These are phyloP conservation scores for Breynia disticha DNA, from an alignment of 441 rosid species.

Conservation along the genomic window DNA sequence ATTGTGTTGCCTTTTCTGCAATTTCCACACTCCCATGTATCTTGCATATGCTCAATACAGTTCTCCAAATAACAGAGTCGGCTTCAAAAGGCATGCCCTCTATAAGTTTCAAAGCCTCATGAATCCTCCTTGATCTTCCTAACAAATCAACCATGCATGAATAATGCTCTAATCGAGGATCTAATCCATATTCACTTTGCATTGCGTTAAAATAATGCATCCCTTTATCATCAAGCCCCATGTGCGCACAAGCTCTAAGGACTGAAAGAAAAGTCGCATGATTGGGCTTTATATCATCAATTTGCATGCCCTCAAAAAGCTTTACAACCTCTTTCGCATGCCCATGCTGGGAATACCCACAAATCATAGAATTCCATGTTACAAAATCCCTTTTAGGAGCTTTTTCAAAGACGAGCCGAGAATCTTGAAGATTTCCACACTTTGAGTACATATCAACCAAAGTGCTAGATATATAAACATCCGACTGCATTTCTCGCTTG, in stretches of 20 bases:
- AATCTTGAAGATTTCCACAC: slow-evolving; percentile 80
- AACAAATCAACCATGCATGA: slow-evolving; percentile 83
- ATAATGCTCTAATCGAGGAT: slow-evolving; percentile 73
- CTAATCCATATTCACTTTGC: slow-evolving; percentile 43
- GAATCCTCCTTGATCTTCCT: slow-evolving; percentile 63
- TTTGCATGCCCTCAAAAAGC: slow-evolving; percentile 51
- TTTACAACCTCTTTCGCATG: slow-evolving; percentile 66
- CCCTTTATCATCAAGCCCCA: slow-evolving; percentile 56
- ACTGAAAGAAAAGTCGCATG: slow-evolving; percentile 78
- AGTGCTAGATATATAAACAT: slow-evolving; percentile 76
- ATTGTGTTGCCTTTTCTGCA: slow-evolving; percentile 56
- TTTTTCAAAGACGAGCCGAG: slow-evolving; percentile 54
- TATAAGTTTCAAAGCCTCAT: slow-evolving; percentile 49
- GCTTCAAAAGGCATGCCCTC: slow-evolving; percentile 64
- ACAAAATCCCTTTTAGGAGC: slow-evolving; percentile 55
- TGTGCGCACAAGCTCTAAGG: slow-evolving; percentile 88
- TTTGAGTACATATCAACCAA: slow-evolving; percentile 96
- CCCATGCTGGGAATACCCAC: slow-evolving; percentile 83
- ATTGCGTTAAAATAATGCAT: slow-evolving; percentile 53
- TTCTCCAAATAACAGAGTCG: slow-evolving; percentile 77
- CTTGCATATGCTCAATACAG: slow-evolving; percentile 64
- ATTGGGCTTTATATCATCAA: slow-evolving; percentile 45
- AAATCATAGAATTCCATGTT: slow-evolving; percentile 90
- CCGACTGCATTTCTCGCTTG: slow-evolving; percentile 61
- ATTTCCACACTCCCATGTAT: slow-evolving; percentile 62